Base-by-base conservation (phyloP, 169 alveolate genomes). In the Babesia caballi region DNA sequence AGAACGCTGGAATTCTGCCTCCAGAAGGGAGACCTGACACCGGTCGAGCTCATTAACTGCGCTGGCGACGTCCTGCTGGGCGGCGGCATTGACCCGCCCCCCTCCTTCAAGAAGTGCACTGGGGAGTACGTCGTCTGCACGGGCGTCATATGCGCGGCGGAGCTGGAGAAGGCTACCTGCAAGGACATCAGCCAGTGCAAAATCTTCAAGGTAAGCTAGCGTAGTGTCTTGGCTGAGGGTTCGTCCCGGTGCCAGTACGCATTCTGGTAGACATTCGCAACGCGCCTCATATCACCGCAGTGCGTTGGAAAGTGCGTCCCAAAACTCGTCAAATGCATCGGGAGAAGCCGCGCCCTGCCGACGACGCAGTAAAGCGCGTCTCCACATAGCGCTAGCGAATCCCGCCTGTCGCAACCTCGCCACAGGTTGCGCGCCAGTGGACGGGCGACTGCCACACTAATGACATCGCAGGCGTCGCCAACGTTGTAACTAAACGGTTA, bases 101-200 rank as follows among this genome's bases (percentile, higher is more conserved):
- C 75, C 12, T 42, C 40, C 27, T 44, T 77, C 58, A 47, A 21
- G 4, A 58, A 66, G 41, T 77, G 85, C 50, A 14, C 67, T 1
- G 85, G 85, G 0, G 85, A 77, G 3, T 77, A 66, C 28, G 33
- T 77, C 11, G 57, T 52, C 25, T 66, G 78, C 41, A 65, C 85
- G 8, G 53, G 50, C 30, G 50, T 28, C 6, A 38, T 19, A 17
- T 77, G 70, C 27, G 0, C 58, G 36, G 50, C 59, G n/a, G 60
- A 23, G 11, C 17, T 72, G 8, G 47, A 35, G 1, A 32, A 72
- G 23, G 3, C 6, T 14, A 27, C 23, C 8, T 84, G 15, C 44
- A 7, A 33, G n/a, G 58, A 38, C 12, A 27, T 4, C 12, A 5
- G 28, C 17, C 30, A 69, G 12, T 0, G 25, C 7, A 19, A 42